Evolutionary conservation across 345 rosid genomes (phyloP), one percentile per base, ranked within the genome.

Genomic region (Kandelia obovata): DNA sequence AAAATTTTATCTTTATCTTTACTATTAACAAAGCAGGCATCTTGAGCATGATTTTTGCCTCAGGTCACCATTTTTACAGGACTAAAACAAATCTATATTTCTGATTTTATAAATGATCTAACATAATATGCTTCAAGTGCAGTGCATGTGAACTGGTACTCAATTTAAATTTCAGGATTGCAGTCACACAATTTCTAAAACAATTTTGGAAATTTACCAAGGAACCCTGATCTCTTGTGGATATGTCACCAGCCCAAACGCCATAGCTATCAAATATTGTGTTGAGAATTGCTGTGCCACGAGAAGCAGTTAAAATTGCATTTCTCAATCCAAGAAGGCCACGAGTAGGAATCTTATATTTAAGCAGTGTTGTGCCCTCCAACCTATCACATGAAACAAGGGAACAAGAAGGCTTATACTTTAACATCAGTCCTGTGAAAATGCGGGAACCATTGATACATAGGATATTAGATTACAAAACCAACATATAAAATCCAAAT

Each of bases 291-390:
- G 97, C 97, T 46, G 98, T 94, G 65, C 98, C 98, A 20, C 97
- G 95, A 69, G 98, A 87, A 74, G 96, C 98, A 69, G 98, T 94
- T 80, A 94, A 82, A 66, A 94, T 89, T 72, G 98, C 95, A 83
- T 94, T 94, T 72, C 97, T 86, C 86, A 94, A 61, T 64, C 98
- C 98, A 68, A 94, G 91, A 83, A 94, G 97, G 62, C 98, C 97
- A 75, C 98, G 97, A 32, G 98, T 91, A 69, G 97, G 98, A 58
- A 94, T 89, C 82, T 85, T 89, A 80, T 94, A 94, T 64, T 73
- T 87, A 32, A 94, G 86, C 72, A 91, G 70, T 23, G 83, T 85
- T 67, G 96, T 91, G 81, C 97, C 98, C 75, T 91, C 97, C 53
- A 88, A 81, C 79, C 97, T 94, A 76, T 61, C 39, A n/a, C 55